Percentiles rank a stretch among this genome's conserved stretches.
Evolutionary conservation across 495 filamentous ascomycete genomes (phyloP).

Genomic region (Penicillium robsamsonii): DNA sequence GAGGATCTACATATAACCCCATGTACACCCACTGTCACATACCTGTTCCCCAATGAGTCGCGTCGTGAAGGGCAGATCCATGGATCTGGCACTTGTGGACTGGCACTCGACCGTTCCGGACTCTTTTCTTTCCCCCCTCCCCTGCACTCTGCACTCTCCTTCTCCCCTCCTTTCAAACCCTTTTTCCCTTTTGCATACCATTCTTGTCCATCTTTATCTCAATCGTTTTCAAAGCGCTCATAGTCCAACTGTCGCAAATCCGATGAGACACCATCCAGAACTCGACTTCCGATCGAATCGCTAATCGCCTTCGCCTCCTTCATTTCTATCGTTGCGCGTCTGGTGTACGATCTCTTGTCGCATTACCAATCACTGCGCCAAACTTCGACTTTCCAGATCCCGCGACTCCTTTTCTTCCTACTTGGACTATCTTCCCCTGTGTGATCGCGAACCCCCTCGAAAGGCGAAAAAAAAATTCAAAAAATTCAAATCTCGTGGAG

Average conservation of each 20-base stretch:
- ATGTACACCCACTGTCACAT: conserved; percentile 15
- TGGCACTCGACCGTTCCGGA: conserved; percentile 28
- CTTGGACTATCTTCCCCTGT: neutral
- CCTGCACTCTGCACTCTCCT: conserved; percentile 17
- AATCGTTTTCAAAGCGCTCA: conserved; percentile 6
- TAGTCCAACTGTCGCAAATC: conserved; percentile 24
- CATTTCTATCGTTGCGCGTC: conserved; percentile 16
- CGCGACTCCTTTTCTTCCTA: conserved; percentile 18
- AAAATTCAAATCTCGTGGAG: conserved; percentile 29
- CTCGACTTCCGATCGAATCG: conserved; percentile 21
- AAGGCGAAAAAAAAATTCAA: conserved; percentile 27
- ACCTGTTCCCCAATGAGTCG: conserved; percentile 23
- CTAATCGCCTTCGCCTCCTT: conserved; percentile 16
- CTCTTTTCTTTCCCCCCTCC: conserved; percentile 29
- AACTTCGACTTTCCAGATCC: conserved; percentile 18
- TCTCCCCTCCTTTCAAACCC: conserved; percentile 12
- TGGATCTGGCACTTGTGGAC: conserved; percentile 33
- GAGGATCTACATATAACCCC: neutral
- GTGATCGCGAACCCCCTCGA: conserved; percentile 21
- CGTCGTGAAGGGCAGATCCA: conserved; percentile 33
- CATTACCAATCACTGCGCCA: conserved; percentile 20
- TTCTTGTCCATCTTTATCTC: conserved; percentile 21
- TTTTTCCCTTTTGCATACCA: conserved; percentile 15
- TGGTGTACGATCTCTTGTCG: conserved; percentile 13
- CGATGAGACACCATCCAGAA: conserved; percentile 23